These are phyloP conservation scores for Magnusiomyces tetraspermus DNA, from an alignment of 1,139 yeast genomes.

Conservation along the genomic window DNA sequence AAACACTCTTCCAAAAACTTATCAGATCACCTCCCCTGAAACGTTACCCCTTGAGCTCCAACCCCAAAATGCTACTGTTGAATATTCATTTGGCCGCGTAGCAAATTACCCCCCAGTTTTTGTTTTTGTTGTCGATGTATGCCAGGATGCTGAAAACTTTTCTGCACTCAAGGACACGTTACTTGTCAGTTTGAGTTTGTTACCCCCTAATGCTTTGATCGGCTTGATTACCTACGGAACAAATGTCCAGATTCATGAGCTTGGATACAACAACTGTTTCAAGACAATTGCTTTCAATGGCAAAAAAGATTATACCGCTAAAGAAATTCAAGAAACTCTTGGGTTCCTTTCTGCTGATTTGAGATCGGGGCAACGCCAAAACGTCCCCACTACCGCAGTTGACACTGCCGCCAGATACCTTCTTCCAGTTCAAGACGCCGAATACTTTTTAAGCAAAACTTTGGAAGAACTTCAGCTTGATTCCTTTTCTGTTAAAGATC, in stretches of 20 bases:
- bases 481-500: slow-evolving; percentile 41
- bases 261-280: slow-evolving; percentile 33
- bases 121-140: slow-evolving; percentile 58
- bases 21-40: slow-evolving; percentile 20
- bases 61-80: slow-evolving; percentile 46
- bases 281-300: slow-evolving; percentile 49
- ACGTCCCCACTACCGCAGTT: slow-evolving; percentile 14
- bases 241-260: slow-evolving; percentile 54
- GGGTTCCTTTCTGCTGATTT: slow-evolving; percentile 43
- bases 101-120: slow-evolving; percentile 40
- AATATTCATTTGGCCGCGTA: slow-evolving; percentile 44
- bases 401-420: slow-evolving; percentile 25
- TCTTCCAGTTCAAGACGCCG: slow-evolving; percentile 37
- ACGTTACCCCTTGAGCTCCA: slow-evolving; percentile 27
- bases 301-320: slow-evolving; percentile 43
- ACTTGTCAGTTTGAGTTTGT: slow-evolving; percentile 42
- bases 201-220: slow-evolving; percentile 44
- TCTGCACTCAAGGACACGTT: slow-evolving; percentile 51
- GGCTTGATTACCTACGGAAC: slow-evolving; percentile 57
- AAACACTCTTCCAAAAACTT: slow-evolving; percentile 41
- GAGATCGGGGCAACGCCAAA: slow-evolving; percentile 16
- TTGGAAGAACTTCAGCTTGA: slow-evolving; percentile 48
- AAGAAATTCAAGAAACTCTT: slow-evolving; percentile 43
- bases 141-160: slow-evolving; percentile 42
- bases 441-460: slow-evolving; percentile 45